Base-by-base conservation (phyloP, 768 basidiomycete genomes). In the Naematelia encephala region DNA sequence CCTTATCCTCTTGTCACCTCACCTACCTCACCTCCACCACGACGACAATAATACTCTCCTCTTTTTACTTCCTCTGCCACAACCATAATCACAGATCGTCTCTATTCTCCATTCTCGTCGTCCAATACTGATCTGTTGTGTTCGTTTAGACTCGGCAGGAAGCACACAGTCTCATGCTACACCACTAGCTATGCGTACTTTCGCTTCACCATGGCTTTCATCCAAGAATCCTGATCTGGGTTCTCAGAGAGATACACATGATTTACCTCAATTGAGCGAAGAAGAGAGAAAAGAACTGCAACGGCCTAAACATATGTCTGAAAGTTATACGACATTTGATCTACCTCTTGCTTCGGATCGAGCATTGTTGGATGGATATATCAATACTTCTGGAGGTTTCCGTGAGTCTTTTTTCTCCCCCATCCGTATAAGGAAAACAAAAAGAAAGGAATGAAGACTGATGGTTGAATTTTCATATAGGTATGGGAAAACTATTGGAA, bases 401-500 rank as follows among this genome's bases (percentile, higher is more conserved):
- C 50, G 74, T 72, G 62, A 68, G 70, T 74, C 10, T 11, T 11
- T 5, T 4, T 5, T 51, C 4, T 10, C 23, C 21, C 28, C 45
- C 55, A 46, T 29, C 52, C 45, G 22, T 25, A n/a, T 23, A 4
- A 11, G 16, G 16, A 13, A 34, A 23, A 11, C 3, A 22, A 12
- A 5, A 11, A 12, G 34, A 22, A 42, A 73, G 69, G 72, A 25
- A 75, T 75, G 66, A 71, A 71, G 1, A 72, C 3, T 30, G 28
- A 23, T 11, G 23, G 12, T 22, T 8, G 26, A 8, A 16, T 8
- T 43, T 16, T 4, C 8, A 8, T 34, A 22, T 43, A 74, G 72
- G 73, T 21, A 76, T 76, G 67, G 74, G 74, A 1, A 73, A 70
- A 52, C 62, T 76, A 5, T 61, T 76, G 19, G 74, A 76, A 44